Conservation (phyloP, 148 eudicot species). For the Rhododendron mucronatum region DNA sequence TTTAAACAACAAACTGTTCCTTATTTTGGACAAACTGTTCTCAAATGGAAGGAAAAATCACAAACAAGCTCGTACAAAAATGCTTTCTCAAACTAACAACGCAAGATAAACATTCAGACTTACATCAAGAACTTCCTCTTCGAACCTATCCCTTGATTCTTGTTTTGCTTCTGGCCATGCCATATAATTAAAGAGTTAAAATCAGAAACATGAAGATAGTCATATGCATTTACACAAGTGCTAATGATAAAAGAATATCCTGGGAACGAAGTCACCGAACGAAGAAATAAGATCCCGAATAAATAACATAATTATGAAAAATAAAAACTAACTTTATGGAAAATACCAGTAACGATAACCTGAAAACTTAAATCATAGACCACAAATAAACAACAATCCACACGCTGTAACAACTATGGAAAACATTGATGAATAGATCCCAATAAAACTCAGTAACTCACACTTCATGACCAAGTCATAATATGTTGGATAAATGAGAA, state of each 20-base stretch:
- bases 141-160: conserved; percentile 29
- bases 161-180: conserved; percentile 35
- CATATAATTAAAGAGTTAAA: neutral
- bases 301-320: neutral
- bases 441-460: neutral
- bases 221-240: neutral
- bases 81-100: neutral
- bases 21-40: neutral
- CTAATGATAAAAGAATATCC: neutral
- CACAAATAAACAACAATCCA: neutral
- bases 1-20: neutral
- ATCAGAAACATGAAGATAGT: conserved; percentile 2
- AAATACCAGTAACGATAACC: neutral
- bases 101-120: conserved; percentile 15
- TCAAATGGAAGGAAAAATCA: neutral
- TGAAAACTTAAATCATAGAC: neutral
- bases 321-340: neutral
- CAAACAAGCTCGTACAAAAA: neutral
- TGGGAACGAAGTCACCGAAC: neutral
- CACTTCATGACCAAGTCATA: neutral
- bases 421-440: neutral
- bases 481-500: neutral
- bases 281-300: neutral
- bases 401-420: neutral
- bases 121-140: conserved; percentile 37